Evolutionary conservation across 306 rosid genomes (phyloP).

Genomic region (Oemleria cerasiformis): DNA sequence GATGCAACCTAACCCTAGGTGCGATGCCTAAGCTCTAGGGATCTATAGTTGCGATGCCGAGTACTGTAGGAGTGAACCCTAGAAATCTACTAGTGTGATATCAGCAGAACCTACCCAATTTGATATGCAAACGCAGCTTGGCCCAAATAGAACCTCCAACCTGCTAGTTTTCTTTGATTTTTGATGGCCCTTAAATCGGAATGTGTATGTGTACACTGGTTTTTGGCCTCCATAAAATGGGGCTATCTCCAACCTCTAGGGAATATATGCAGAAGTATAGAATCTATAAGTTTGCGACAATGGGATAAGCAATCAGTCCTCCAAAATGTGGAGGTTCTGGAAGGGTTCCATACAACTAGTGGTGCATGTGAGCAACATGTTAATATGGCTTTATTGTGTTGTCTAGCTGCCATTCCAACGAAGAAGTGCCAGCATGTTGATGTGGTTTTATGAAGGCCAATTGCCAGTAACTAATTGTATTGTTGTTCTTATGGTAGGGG

Average conservation of each 20-base stretch:
- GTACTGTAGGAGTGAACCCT: too few species aligned
- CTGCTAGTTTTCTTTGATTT: too few species aligned
- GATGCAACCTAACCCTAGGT: too few species aligned
- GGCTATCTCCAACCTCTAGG: not conserved
- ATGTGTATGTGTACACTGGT: not conserved
- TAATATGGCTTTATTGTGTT: not conserved
- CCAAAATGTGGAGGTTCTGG: not conserved
- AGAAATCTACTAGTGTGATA: too few species aligned
- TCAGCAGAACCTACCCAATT: too few species aligned
- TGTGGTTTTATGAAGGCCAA: conserved; percentile 13
- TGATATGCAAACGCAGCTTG: too few species aligned
- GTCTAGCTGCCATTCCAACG: not conserved
- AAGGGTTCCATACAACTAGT: not conserved
- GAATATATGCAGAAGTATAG: not conserved
- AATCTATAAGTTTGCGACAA: not conserved
- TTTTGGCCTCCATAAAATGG: not conserved
- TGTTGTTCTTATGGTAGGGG: conserved; percentile 45
- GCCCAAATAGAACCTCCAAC: too few species aligned
- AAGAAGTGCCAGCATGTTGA: conserved; percentile 6
- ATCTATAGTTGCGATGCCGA: too few species aligned
- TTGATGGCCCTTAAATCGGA: not conserved
- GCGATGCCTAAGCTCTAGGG: too few species aligned
- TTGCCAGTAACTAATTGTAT: conserved; percentile 9
- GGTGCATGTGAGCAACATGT: not conserved
- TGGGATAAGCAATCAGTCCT: not conserved